Percentiles rank a stretch among this genome's conserved stretches.
phyloP scores from a whole-genome alignment of 208 protist species.

The Angomonas ambiguus region DNA sequence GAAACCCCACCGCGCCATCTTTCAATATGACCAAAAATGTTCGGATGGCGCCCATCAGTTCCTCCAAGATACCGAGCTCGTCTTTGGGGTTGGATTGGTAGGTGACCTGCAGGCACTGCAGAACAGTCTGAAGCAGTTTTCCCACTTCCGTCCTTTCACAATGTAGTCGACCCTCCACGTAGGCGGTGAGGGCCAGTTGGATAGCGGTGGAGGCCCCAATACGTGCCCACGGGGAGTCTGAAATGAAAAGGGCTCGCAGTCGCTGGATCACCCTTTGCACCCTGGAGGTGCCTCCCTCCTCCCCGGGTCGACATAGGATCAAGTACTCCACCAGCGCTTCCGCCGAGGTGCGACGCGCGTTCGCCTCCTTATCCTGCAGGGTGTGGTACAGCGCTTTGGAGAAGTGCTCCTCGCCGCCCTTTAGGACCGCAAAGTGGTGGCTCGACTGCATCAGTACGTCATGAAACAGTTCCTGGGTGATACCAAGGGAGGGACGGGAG shows the following conservation, averaged over 20 bases:
- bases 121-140: not conserved
- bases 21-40: not conserved
- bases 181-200: not conserved
- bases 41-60: not conserved
- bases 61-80: slow-evolving; percentile 9
- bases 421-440: slow-evolving; percentile 59
- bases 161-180: not conserved
- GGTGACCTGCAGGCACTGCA: not conserved
- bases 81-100: not conserved
- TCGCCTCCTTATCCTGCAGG: slow-evolving; percentile 14
- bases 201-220: not conserved
- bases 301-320: not conserved
- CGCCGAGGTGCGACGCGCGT: slow-evolving; percentile 5
- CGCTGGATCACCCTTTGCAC: not conserved
- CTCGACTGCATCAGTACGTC: slow-evolving; percentile 68
- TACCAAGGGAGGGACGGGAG: slow-evolving; percentile 20
- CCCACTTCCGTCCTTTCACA: not conserved
- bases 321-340: slow-evolving; percentile 15
- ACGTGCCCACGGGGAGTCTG: not conserved
- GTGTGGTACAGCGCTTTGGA: slow-evolving; percentile 1
- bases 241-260: not conserved
- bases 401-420: slow-evolving; percentile 1
- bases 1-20: not conserved
- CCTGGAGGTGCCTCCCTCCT: too few relatives aligned
- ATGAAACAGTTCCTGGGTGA: slow-evolving; percentile 60